Evolutionary conservation across 345 rosid species (phyloP).

Genomic region (Microthlaspi erraticum): DNA sequence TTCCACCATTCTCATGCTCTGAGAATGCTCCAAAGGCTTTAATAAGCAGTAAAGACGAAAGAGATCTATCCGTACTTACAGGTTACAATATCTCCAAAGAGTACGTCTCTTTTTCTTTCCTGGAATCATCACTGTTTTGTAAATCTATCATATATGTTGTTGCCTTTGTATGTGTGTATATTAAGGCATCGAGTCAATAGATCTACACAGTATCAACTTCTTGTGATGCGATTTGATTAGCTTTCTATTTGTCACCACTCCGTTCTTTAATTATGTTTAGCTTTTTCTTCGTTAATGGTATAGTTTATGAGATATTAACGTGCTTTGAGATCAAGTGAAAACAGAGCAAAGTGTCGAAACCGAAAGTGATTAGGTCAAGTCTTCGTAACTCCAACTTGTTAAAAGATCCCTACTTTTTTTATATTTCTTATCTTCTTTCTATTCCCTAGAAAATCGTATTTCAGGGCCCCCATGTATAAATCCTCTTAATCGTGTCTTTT

Average conservation of each 20-base stretch:
- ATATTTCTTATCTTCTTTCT: neutral
- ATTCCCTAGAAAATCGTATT: neutral
- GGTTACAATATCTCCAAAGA: neutral
- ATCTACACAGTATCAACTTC: conserved; percentile 35
- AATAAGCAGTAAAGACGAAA: neutral
- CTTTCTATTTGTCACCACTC: conserved; percentile 8
- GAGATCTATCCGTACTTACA: conserved; percentile 24
- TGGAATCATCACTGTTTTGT: conserved; percentile 1
- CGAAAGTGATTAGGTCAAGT: conserved; percentile 43
- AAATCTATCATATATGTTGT: neutral
- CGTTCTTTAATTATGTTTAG: conserved; percentile 2
- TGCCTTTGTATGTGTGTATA: conserved; percentile 20
- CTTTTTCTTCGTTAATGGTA: neutral
- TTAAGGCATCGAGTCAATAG: conserved; percentile 10
- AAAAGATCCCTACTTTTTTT: conserved; percentile 11
- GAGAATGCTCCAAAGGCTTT: neutral
- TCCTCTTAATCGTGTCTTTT: neutral
- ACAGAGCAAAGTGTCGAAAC: conserved; percentile 37
- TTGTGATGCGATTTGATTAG: conserved; percentile 11
- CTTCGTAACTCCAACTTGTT: conserved; percentile 17
- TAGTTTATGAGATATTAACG: conserved; percentile 4
- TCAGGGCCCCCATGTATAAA: neutral
- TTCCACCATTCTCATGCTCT: conserved; percentile 11
- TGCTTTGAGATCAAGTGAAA: conserved; percentile 35
- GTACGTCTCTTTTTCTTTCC: conserved; percentile 16